Base-by-base conservation (phyloP, 805 yeast species). In the Metschnikowia sp. region DNA sequence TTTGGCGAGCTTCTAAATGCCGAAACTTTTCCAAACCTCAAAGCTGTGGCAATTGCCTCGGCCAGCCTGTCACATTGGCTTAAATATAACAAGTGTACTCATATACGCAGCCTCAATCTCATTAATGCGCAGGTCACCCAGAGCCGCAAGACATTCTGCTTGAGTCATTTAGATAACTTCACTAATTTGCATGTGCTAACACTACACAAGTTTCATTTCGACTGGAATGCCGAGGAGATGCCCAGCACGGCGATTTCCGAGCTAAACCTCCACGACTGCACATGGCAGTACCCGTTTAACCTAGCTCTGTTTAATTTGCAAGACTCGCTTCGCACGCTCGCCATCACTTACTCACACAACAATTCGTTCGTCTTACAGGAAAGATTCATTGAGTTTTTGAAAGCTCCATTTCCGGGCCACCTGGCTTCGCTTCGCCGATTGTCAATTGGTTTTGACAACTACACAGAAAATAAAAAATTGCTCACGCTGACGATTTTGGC, bases 271-370 rank as follows among this genome's bases (percentile, higher is more conserved):
- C 52, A 58, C 11, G 68, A 79, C 51, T 80, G 84, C 59, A 71
- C 75, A 1, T 80, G 84, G 84, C 77, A 76, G 49, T 80, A 77
- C 51, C 84, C 84, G 1, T 79, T 79, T 54, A 65, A 70, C 15
- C 57, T 78, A 10, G 53, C 62, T 4, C 64, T 63, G 40, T 72
- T 73, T 56, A 69, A 71, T 44, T 45, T 45, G 6, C 56, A 47
- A 36, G 53, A 59, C 34, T 46, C 57, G 10, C 51, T 72, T n/a
- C 52, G 44, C 8, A 46, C 38, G 4, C 54, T 73, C 19, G 42
- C 48, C 13, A 50, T 73, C 12, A 46, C 47, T 2, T 71, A 66
- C 51, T 49, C 62, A 10, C 53, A 54, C 28, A 56, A 63, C 38
- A 61, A 66, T 48, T 51, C 72, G 10, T 72, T 73, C 48, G 55